Evolutionary conservation across 768 basidiomycete species (phyloP), one percentile per base, ranked within the genome.

Genomic region (Cystobasidium onofrii): DNA sequence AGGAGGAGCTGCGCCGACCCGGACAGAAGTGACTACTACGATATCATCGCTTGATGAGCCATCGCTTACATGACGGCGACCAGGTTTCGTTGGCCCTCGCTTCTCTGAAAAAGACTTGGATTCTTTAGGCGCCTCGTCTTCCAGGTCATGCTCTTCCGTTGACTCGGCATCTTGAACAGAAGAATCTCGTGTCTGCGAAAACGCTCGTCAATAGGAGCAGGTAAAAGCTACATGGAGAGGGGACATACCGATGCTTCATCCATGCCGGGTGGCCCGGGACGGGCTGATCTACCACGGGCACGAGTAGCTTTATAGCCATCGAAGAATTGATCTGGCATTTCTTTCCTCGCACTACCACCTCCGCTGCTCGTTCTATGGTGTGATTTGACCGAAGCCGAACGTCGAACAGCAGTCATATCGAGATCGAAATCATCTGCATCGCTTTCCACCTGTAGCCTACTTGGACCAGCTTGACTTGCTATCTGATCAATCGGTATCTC

Each of bases 1-100:
- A n/a, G 64, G 17, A 12, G 64, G 64, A 13, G 64, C 7, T 25
- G 64, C 33, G 15, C 64, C 64, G 7, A 43, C 39, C 52, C 29
- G 43, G 43, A 44, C 65, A 2, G 65, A 43, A 7, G 65, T 46
- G 44, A 67, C 65, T 31, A 50, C 44, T 29, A 67, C 65, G 43
- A 67, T 44, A 67, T 67, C 65, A 13, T 67, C 65, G 31, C 52
- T 39, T 31, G 29, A 31, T 23, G 57, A 61, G 57, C 36, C 57
- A 61, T 61, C 57, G 31, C 31, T 61, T 18, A n/a, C 23, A 29
- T 27, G 29, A 39, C 57, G 57, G 7, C 57, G 29, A 31, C 29
- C 31, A 12, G 57, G 57, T 25, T 39, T 31, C 4, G 31, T 61
- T 4, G 31, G 29, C 23, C 36, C 36, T 3, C 57, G 31, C 36